A percentile compares a stretch with the other conserved stretches of the same genome.
Conservation (phyloP, 1,284 basidiomycete species). For the Cutaneotrichosporon cutaneum region DNA sequence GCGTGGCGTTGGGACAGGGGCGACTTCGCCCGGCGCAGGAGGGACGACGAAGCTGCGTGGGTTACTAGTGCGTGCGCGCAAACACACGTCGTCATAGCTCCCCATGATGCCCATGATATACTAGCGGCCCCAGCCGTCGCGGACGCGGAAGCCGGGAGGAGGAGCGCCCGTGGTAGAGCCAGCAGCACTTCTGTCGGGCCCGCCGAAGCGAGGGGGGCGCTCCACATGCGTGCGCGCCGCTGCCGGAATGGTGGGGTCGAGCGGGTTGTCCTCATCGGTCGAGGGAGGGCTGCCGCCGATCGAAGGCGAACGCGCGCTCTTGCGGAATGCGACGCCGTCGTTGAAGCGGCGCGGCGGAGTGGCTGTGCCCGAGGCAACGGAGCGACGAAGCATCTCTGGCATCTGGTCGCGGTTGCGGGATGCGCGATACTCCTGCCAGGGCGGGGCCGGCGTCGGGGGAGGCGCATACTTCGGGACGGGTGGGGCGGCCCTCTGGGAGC, state of each 20-base stretch:
- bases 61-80: background rate
- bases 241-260: constrained; percentile 13
- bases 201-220: constrained; percentile 16
- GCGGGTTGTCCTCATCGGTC: constrained; percentile 39
- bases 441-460: background rate
- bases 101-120: background rate
- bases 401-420: background rate
- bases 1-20: background rate
- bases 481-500: background rate
- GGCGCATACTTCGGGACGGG: background rate
- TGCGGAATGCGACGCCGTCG: background rate
- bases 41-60: background rate
- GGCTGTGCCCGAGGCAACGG: background rate
- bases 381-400: background rate
- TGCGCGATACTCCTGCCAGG: constrained; percentile 4
- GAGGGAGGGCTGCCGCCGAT: constrained; percentile 35
- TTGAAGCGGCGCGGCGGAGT: background rate
- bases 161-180: background rate
- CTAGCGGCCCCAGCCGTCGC: background rate
- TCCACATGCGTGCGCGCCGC: constrained; percentile 14
- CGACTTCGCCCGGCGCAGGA: background rate
- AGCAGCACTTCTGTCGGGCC: background rate
- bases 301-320: constrained; percentile 6
- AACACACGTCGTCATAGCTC: background rate
- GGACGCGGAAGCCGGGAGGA: background rate